Conservation (phyloP, 495 filamentous ascomycete species). For the Xylaria palmicola region DNA sequence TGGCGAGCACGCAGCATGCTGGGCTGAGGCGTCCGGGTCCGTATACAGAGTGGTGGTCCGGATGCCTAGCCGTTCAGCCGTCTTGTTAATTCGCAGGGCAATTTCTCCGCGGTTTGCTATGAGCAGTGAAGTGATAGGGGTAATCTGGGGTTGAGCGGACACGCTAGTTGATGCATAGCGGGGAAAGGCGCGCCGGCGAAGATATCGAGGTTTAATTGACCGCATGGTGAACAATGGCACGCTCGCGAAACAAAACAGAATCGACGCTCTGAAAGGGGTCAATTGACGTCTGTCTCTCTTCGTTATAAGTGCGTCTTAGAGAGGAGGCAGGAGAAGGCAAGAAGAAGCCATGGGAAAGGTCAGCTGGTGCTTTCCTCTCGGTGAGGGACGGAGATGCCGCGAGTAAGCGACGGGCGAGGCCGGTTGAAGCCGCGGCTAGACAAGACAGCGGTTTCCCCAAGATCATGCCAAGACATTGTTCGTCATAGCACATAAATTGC, state of each 20-base stretch:
- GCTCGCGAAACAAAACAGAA: neutral
- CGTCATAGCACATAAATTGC: no score
- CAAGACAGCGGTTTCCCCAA: neutral
- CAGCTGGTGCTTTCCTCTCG: slow-evolving; percentile 6
- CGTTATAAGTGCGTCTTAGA: neutral
- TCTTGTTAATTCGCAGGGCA: slow-evolving; percentile 85
- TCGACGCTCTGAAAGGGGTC: neutral
- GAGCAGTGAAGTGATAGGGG: slow-evolving; percentile 76
- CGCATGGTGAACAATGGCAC: slow-evolving; percentile 22
- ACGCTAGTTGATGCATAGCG: slow-evolving; percentile 29
- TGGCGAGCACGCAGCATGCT: slow-evolving; percentile 84
- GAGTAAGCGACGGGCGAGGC: slow-evolving; percentile 8
- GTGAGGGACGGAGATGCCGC: neutral
- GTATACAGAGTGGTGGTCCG: slow-evolving; percentile 94
- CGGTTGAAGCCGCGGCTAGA: neutral
- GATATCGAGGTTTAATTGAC: slow-evolving; percentile 29
- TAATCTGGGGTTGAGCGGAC: slow-evolving; percentile 28
- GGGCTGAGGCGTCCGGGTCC: slow-evolving; percentile 79
- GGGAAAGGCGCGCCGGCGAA: slow-evolving; percentile 22
- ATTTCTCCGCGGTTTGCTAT: slow-evolving; percentile 99
- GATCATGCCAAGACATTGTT: no score
- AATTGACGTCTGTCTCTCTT: neutral
- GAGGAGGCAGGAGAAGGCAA: neutral
- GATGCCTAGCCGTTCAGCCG: slow-evolving; percentile 84
- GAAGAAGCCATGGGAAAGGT: neutral